Evolutionary conservation across 1,139 yeast genomes (phyloP).

Genomic region (Candida freyschussii): DNA sequence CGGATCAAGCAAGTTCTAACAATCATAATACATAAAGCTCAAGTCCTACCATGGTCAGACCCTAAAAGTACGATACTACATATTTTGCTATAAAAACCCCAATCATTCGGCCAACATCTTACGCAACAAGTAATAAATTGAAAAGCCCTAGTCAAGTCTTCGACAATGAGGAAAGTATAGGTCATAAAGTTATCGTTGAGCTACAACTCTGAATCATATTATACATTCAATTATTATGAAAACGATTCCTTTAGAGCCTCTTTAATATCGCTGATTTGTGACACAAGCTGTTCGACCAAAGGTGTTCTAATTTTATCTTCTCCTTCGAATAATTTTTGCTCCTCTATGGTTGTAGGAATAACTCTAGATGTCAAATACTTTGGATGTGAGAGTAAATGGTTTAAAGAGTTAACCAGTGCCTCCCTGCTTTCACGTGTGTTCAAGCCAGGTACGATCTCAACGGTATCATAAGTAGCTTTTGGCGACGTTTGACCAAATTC

Average conservation of each 20-base stretch:
- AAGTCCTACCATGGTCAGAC: no score
- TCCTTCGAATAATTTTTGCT: constrained; percentile 50
- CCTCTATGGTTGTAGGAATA: constrained; percentile 59
- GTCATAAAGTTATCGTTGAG: no score
- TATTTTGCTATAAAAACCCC: no score
- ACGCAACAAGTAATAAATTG: no score
- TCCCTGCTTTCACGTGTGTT: constrained; percentile 54
- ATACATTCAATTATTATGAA: no score
- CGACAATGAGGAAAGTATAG: no score
- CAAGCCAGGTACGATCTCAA: constrained; percentile 52
- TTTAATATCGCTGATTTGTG: constrained; percentile 53
- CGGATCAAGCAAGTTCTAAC: no score
- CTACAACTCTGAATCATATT: no score
- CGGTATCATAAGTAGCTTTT: constrained; percentile 21
- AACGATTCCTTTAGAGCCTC: constrained; percentile 33
- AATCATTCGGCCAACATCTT: no score
- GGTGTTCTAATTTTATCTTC: constrained; percentile 34
- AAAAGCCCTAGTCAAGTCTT: no score
- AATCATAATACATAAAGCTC: no score
- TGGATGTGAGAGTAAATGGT: constrained; percentile 78
- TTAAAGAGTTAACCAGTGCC: constrained; percentile 53
- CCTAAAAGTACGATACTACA: no score
- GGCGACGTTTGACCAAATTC: constrained; percentile 33
- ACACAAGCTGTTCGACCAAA: constrained; percentile 47
- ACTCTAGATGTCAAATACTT: constrained; percentile 72